Evolutionary conservation across 441 rosid genomes (phyloP), one percentile per base, ranked within the genome.

Genomic region (Croton laevigatus): DNA sequence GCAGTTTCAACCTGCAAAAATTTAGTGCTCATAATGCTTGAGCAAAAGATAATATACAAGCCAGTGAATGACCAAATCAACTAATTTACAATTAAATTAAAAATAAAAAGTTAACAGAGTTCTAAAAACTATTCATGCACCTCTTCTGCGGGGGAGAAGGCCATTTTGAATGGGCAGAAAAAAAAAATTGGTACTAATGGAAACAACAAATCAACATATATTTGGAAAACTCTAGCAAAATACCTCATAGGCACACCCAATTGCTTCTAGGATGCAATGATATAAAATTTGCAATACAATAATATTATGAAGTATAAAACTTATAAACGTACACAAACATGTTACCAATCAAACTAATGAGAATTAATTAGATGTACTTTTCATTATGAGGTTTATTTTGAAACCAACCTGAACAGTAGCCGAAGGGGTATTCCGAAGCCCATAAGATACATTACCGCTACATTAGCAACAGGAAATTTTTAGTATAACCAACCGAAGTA

Each of bases 351-450:
- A 49, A 36, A 61, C 27, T 19, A 49, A 70, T 22, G n/a, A 51
- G 10, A 59, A 48, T 6, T 48, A 34, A 42, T 38, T 32, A 49
- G 65, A 19, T 49, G 59, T 42, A 44, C n/a, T 22, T 69, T 6
- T 8, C 16, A 52, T 42, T 11, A 37, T 12, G 22, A 17, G 34
- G 19, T n/a, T 37, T 37, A 3, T 19, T 78, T 37, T 20, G 34
- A 67, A 57, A 73, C 85, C 75, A 79, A 92, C 98, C 88, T 66
- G 72, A 66, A 92, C 76, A 58, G 90, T 86, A 55, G 94, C 89
- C 46, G 86, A 83, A 68, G 89, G 84, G 81, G 96, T 87, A 81
- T 89, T 92, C 67, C 98, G 93, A 71, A 92, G 94, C 72, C 96
- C 99, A 78, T 73, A 86, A 10, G 99, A 95, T 69, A 83, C 76